phyloP scores from a whole-genome alignment of 2,329 filamentous ascomycete genomes.

The Pestalotiopsis sp. region DNA sequence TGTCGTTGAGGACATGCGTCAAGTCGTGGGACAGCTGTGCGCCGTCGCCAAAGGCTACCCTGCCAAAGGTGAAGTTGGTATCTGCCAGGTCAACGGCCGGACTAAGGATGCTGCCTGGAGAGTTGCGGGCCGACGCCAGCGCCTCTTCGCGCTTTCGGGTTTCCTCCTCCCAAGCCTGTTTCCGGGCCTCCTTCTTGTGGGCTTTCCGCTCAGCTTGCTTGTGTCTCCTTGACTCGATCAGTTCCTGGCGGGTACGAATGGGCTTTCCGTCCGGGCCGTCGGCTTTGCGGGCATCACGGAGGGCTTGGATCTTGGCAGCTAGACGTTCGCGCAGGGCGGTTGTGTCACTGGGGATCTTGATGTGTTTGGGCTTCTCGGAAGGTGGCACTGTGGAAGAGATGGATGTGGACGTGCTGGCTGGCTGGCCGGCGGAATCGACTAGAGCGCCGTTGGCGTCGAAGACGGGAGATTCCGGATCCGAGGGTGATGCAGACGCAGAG shows the following conservation, averaged over 20 bases:
- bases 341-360: slow-evolving; percentile 70
- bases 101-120: slow-evolving; percentile 59
- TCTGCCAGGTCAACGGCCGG: slow-evolving; percentile 54
- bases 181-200: slow-evolving; percentile 84
- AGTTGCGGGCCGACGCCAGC: slow-evolving; percentile 61
- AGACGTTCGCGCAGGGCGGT: slow-evolving; percentile 78
- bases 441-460: slow-evolving; percentile 58
- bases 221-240: slow-evolving; percentile 84
- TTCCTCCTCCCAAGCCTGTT: slow-evolving; percentile 79
- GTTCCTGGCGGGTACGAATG: slow-evolving; percentile 83
- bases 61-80: slow-evolving; percentile 85
- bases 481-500: slow-evolving; percentile 39
- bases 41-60: slow-evolving; percentile 88
- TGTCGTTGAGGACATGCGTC: slow-evolving; percentile 57
- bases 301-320: slow-evolving; percentile 79
- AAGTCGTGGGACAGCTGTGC: slow-evolving; percentile 75
- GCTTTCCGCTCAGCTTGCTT: slow-evolving; percentile 87
- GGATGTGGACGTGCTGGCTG: slow-evolving; percentile 66
- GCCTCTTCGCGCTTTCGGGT: slow-evolving; percentile 67
- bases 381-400: slow-evolving; percentile 67
- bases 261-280: slow-evolving; percentile 81
- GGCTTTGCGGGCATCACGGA: slow-evolving; percentile 85
- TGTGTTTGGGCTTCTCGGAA: slow-evolving; percentile 65
- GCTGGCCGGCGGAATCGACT: slow-evolving; percentile 43
- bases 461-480: slow-evolving; percentile 59